Base-by-base conservation (phyloP, 768 basidiomycete species). In the Clavaria fumosa region DNA sequence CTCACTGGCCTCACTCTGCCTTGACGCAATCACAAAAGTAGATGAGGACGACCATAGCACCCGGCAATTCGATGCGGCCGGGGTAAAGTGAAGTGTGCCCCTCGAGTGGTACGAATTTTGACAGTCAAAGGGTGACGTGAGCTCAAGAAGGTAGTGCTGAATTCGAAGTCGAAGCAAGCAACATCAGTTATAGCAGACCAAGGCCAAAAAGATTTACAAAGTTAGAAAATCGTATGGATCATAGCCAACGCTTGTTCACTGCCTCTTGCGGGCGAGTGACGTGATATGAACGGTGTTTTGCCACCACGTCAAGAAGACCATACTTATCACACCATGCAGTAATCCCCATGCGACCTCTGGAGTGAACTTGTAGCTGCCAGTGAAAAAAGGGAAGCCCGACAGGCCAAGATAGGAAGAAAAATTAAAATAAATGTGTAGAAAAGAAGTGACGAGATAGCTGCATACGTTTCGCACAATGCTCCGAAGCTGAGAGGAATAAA, bases 221-320 rank as follows among this genome's bases (percentile, higher is more conserved):
- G n/a, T n/a, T n/a, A n/a, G n/a, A n/a, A n/a, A n/a, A n/a, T n/a
- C n/a, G n/a, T n/a, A n/a, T n/a, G n/a, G 26, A 28, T 28, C 9
- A 14, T 14, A 28, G 26, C 14, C 14, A 28, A 9, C 9, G 14
- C 14, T 28, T 9, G 34, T 24, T 33, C 34, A 42, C 22, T 42
- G 40, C 4, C 30, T 27, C 28, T 40, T 43, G 28, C 34, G 23
- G 4, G 62, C 54, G 48, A 65, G 54, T 17, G 55, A 57, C 19
- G 68, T 60, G 26, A 70, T 56, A 23, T 61, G 67, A 34, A 84
- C 58, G 2, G 82, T 86, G 12, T 53, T 61, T 56, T 88, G 84
- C 84, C 84, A 88, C 84, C 84, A 88, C 3, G 69, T 52, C 5
- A 79, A 69, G 66, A 86, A 77, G 37, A 66, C 68, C 4, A 86